Percentiles rank a stretch among this genome's conserved stretches.
Evolutionary conservation across 345 rosid genomes (phyloP).

Genomic region (Hypericum perforatum): DNA sequence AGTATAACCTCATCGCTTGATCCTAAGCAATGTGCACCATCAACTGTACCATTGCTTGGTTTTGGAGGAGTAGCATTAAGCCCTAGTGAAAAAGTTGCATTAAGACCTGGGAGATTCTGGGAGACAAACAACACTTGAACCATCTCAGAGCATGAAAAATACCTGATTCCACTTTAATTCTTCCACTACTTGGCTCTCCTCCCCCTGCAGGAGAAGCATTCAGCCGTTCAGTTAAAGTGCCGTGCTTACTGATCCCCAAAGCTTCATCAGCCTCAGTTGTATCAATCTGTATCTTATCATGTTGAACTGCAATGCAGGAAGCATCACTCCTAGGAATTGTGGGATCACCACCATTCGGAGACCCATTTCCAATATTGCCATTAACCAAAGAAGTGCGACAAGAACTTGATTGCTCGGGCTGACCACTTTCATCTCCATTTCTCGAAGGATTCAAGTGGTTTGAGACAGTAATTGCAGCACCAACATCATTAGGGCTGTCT

Average conservation of each 20-base stretch:
- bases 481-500: conserved; percentile 40
- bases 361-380: conserved; percentile 38
- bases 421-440: conserved; percentile 43
- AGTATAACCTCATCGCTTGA: conserved; percentile 39
- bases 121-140: too few relatives aligned
- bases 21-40: conserved; percentile 41
- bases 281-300: conserved; percentile 34
- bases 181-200: conserved; percentile 45
- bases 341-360: conserved; percentile 23
- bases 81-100: conserved; percentile 36
- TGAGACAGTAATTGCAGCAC: conserved; percentile 29
- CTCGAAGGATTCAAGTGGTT: conserved; percentile 42
- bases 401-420: conserved; percentile 49
- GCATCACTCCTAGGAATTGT: conserved; percentile 27
- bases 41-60: conserved; percentile 36
- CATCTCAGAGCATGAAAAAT: conserved; percentile 9
- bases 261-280: conserved; percentile 44
- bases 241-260: conserved; percentile 31
- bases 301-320: conserved; percentile 28
- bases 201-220: conserved; percentile 26
- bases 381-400: conserved; percentile 42
- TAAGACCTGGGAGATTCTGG: too few relatives aligned
- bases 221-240: conserved; percentile 27
- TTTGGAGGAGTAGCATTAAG: conserved; percentile 38
- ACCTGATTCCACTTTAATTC: conserved; percentile 47